Percentiles rank a stretch among this genome's conserved stretches.
phyloP scores from a whole-genome alignment of 2,329 filamentous ascomycete genomes.

The Clarireedia paspali region DNA sequence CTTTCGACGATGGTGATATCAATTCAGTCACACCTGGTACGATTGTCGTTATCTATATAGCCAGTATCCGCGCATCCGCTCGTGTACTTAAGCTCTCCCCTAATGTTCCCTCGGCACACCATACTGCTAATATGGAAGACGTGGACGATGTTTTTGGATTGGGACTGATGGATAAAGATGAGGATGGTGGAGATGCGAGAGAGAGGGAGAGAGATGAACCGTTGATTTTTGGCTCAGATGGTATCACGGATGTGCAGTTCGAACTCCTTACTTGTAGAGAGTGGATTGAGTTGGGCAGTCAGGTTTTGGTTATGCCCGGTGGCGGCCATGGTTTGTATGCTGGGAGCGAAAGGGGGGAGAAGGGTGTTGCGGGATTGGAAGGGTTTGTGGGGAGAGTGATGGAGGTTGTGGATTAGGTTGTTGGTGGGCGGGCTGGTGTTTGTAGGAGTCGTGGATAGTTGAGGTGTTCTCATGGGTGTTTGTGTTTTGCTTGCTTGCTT shows the following conservation, averaged over 20 bases:
- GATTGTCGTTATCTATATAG: conserved; percentile 75
- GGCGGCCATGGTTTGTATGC: conserved; percentile 53
- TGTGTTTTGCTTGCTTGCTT: neutral
- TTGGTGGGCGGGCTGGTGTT: neutral
- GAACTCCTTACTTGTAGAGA: conserved; percentile 63
- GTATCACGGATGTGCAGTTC: conserved; percentile 48
- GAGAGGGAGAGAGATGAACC: conserved; percentile 22
- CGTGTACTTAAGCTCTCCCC: conserved; percentile 51
- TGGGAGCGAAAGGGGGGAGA: conserved; percentile 45
- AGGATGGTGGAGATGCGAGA: conserved; percentile 35
- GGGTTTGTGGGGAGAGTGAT: conserved; percentile 64
- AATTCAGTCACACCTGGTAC: conserved; percentile 58
- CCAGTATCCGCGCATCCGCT: conserved; percentile 76
- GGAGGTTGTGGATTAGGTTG: conserved; percentile 47
- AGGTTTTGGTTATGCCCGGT: conserved; percentile 64
- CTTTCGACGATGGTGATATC: conserved; percentile 58
- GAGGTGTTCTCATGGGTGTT: neutral
- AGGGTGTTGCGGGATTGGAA: conserved; percentile 54
- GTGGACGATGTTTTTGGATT: conserved; percentile 50
- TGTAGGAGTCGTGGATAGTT: neutral
- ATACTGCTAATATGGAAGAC: conserved; percentile 20
- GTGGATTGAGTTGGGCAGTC: conserved; percentile 65
- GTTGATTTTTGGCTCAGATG: conserved; percentile 33
- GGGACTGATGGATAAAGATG: conserved; percentile 35
- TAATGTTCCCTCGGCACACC: conserved; percentile 19